These are phyloP conservation scores for Brettanomyces bruxellensis DNA, from an alignment of 805 yeast genomes.

Conservation along the genomic window DNA sequence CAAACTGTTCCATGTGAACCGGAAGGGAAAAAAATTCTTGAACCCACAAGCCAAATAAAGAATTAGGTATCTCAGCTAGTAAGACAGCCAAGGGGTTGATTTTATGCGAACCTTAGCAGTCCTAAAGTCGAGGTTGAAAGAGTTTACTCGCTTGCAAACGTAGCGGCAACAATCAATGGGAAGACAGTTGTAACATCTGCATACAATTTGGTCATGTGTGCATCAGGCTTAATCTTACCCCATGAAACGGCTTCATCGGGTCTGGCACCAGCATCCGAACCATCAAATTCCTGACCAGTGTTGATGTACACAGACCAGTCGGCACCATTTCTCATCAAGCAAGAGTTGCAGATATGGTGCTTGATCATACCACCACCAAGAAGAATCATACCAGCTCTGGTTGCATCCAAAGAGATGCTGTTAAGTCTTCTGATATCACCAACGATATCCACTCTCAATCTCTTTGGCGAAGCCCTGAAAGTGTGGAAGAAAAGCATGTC, in stretches of 20 bases:
- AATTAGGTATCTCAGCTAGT: neutral
- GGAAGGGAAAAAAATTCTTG: neutral
- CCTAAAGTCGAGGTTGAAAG: no score
- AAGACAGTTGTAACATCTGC: slow-evolving; percentile 93
- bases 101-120: no score
- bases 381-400: slow-evolving; percentile 89
- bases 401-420: slow-evolving; percentile 91
- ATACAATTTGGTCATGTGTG: slow-evolving; percentile 82
- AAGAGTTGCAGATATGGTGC: slow-evolving; percentile 97
- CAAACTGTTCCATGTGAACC: no score
- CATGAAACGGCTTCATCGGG: slow-evolving; percentile 98
- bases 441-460: slow-evolving; percentile 84
- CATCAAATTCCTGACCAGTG: slow-evolving; percentile 98
- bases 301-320: slow-evolving; percentile 95
- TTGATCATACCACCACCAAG: slow-evolving; percentile 95
- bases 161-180: slow-evolving; percentile 96
- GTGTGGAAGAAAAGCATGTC: slow-evolving; percentile 99
- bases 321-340: slow-evolving; percentile 98
- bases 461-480: slow-evolving; percentile 86
- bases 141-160: slow-evolving; percentile 62
- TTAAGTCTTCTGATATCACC: slow-evolving; percentile 88
- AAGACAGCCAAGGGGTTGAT: no score
- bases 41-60: neutral
- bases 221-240: slow-evolving; percentile 98
- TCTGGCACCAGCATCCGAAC: slow-evolving; percentile 98